These are phyloP conservation scores for Hanseniaspora uvarum DNA, from an alignment of 1,139 yeast species.

Conservation along the genomic window DNA sequence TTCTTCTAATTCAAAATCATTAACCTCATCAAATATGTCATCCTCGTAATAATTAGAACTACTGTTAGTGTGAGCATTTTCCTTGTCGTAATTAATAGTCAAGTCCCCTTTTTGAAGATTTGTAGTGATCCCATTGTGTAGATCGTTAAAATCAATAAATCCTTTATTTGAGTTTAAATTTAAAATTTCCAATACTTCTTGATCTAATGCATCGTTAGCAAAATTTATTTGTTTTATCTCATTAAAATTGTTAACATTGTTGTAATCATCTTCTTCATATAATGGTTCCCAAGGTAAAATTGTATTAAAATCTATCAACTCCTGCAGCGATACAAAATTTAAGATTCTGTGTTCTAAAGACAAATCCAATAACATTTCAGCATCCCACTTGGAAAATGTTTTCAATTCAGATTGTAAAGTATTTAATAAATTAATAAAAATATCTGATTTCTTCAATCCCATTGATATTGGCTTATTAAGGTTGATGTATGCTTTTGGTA, in stretches of 20 bases:
- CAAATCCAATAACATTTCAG: constrained; percentile 45
- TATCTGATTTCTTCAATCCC: constrained; percentile 31
- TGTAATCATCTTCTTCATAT: constrained; percentile 4
- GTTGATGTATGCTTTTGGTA: constrained; percentile 30
- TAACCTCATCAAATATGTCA: constrained; percentile 13
- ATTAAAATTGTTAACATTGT: not conserved
- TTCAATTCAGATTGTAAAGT: constrained; percentile 38
- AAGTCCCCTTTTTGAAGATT: constrained; percentile 7
- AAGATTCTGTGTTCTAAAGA: constrained; percentile 48
- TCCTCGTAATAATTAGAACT: constrained; percentile 14
- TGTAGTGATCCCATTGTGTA: constrained; percentile 8
- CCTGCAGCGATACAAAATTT: constrained; percentile 53
- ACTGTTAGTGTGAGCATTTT: not conserved
- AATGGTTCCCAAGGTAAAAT: constrained; percentile 38
- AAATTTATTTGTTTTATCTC: constrained; percentile 5
- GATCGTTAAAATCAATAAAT: constrained; percentile 6
- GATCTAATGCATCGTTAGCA: constrained; percentile 12
- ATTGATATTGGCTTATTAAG: constrained; percentile 28
- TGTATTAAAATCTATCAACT: constrained; percentile 52
- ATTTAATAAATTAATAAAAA: constrained; percentile 34
- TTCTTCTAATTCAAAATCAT: constrained; percentile 17
- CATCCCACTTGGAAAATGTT: constrained; percentile 50
- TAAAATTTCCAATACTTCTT: constrained; percentile 12
- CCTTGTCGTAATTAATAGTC: constrained; percentile 5
- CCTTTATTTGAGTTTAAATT: constrained; percentile 9